These are phyloP conservation scores for Penicillium sp. DNA, from an alignment of 2,329 filamentous ascomycete species.

Conservation along the genomic window DNA sequence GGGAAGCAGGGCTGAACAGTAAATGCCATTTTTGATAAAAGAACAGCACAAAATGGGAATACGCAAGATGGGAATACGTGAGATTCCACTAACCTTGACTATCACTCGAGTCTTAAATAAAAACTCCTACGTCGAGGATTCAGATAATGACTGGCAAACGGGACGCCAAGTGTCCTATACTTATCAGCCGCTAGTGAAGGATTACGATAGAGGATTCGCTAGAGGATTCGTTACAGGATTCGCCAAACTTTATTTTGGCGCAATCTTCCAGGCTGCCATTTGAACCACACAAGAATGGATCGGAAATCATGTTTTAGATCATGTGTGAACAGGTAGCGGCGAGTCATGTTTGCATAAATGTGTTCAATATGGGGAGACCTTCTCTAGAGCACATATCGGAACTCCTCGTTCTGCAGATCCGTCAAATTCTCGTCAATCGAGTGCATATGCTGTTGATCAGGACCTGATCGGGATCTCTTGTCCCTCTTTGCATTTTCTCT, in stretches of 20 bases:
- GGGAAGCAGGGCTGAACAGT: neutral
- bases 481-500: neutral
- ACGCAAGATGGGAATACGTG: no score
- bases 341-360: neutral
- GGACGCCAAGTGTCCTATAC: neutral
- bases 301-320: no score
- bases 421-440: conserved; percentile 6
- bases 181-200: neutral
- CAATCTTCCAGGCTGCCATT: neutral
- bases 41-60: neutral
- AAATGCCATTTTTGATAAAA: neutral
- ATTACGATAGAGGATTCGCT: neutral
- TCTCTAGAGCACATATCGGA: conserved; percentile 1
- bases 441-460: neutral
- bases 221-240: no score
- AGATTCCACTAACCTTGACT: no score
- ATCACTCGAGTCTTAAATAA: neutral
- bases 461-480: neutral
- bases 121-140: neutral
- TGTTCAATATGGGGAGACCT: neutral
- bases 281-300: no score
- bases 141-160: neutral
- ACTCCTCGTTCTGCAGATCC: conserved; percentile 1
- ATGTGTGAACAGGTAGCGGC: neutral
- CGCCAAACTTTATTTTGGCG: neutral